Base-by-base conservation (phyloP, 306 rosid species). In the Pyrus communis region DNA sequence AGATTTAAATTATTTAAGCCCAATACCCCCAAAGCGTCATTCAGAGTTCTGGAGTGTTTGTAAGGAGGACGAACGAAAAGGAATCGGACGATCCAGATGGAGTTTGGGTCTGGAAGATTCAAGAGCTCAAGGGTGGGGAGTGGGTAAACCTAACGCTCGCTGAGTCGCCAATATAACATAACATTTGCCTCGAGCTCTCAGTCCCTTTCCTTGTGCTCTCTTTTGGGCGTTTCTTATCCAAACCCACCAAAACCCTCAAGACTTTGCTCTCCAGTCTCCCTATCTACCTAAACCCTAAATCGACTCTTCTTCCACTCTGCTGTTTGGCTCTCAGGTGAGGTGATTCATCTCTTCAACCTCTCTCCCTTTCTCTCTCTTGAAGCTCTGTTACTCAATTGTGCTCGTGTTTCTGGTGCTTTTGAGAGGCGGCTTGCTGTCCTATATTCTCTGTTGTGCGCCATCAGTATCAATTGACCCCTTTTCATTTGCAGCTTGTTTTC, bases 1-100 rank as follows among this genome's bases (percentile, higher is more conserved):
- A 7, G 10, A 38, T 38, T 38, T 1, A 38, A 35, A 38, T 38
- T 38, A 38, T 38, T 38, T 38, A 38, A 38, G 42, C 42, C 42
- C 42, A 38, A 38, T 38, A 38, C 42, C 42, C 9, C 9, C 42
- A 38, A 38, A 38, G 8, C 0, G 9, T 38, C 42, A 38, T 38
- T 38, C 42, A 38, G 42, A 38, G 42, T 38, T 7, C 10, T 38
- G 0, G 42, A 38, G 42, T 38, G 42, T 38, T 38, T 10, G 2
- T 38, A 38, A 38, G 42, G 42, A 7, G 42, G 42, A 38, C 42
- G 2, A 38, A 38, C 42, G 42, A 38, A 38, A 38, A 7, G 2
- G 42, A 38, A 17, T 61, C 33, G 22, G 45, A 85, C 80, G 88
- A 86, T 65, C 68, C 77, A 61, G 68, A 78, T 62, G 57, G 4